Percentiles rank a stretch among this genome's conserved stretches.
These are phyloP conservation scores for Colletotrichum phormii DNA, from an alignment of 2,329 filamentous ascomycete genomes.

Conservation along the genomic window DNA sequence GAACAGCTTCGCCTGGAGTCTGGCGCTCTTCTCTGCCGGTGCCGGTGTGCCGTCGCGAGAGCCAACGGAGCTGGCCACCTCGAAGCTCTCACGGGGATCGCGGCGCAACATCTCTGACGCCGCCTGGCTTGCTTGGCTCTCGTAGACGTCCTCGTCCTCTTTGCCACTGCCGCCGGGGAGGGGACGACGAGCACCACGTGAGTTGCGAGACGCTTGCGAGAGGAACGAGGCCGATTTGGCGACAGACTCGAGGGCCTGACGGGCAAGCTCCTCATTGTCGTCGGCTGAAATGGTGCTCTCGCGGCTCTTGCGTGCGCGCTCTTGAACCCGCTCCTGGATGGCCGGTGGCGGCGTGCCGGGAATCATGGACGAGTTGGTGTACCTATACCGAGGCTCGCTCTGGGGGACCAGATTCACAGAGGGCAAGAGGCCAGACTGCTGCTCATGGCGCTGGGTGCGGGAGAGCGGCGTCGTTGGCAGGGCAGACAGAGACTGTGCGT, in stretches of 20 bases:
- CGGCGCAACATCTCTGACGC: conserved; percentile 80
- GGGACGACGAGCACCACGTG: conserved; percentile 31
- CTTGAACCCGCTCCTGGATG: conserved; percentile 53
- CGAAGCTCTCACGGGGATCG: conserved; percentile 64
- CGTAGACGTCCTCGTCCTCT: conserved; percentile 70
- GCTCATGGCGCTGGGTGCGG: conserved; percentile 56
- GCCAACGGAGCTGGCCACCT: conserved; percentile 56
- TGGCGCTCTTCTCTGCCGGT: conserved; percentile 58
- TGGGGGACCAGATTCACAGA: conserved; percentile 72
- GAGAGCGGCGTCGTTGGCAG: conserved; percentile 80
- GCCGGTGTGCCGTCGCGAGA: conserved; percentile 58
- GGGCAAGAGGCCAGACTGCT: conserved; percentile 66
- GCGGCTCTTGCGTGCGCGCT: conserved; percentile 74
- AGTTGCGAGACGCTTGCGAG: conserved; percentile 44
- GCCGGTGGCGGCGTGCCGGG: conserved; percentile 53
- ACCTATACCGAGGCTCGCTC: conserved; percentile 65
- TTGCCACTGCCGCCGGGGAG: conserved; percentile 43
- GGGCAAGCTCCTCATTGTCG: conserved; percentile 67
- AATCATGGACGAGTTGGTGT: conserved; percentile 52
- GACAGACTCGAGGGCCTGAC: conserved; percentile 65
- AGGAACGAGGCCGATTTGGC: conserved; percentile 56
- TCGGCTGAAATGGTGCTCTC: conserved; percentile 87
- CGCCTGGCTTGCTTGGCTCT: conserved; percentile 82
- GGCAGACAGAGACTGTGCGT: conserved; percentile 86
- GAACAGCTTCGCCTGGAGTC: conserved; percentile 64